Base-by-base conservation (phyloP, 2,329 filamentous ascomycete species). In the Pseudogymnoascus sp. region DNA sequence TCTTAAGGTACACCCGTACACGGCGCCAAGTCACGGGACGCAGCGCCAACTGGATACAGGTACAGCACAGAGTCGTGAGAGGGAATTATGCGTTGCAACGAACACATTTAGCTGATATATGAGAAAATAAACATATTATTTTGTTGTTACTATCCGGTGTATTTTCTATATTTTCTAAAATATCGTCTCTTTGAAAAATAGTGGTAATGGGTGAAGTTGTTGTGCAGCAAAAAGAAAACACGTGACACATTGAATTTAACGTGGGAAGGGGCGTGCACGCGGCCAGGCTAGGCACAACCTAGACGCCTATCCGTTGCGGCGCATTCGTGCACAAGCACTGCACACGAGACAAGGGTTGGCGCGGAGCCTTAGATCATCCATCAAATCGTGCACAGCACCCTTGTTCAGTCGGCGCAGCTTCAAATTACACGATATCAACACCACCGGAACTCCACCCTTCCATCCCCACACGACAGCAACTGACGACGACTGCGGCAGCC, bases 361-460 rank as follows among this genome's bases (percentile, higher is more conserved):
- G 9, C 47, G 47, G n/a, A 54, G 28, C 47, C 47, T 32, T 25
- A 54, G 47, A 54, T 54, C 47, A 54, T 18, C 47, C 47, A 54
- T 54, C 47, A 54, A 54, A 54, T 54, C 47, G 47, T 54, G 28
- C 16, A 50, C 43, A 41, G 9, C 18, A 54, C 28, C 47, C 47
- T 54, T 54, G 47, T 54, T 54, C 47, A 18, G 47, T 54, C 47
- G 47, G 47, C 47, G 47, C 47, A 54, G 47, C 47, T 34, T 54
- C 47, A 32, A 20, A 32, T 54, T 54, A 47, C 38, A 54, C 47
- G 28, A 34, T 54, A 54, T 54, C 47, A 54, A 54, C 47, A 54
- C 28, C 28, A 20, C 18, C 16, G 20, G n/a, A n/a, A 54, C 47
- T 54, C 47, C 47, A 54, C 47, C 32, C 30, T 32, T 9, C 28